Conservation (phyloP, 257 asterid genomes). For the Forsythia suspensa region DNA sequence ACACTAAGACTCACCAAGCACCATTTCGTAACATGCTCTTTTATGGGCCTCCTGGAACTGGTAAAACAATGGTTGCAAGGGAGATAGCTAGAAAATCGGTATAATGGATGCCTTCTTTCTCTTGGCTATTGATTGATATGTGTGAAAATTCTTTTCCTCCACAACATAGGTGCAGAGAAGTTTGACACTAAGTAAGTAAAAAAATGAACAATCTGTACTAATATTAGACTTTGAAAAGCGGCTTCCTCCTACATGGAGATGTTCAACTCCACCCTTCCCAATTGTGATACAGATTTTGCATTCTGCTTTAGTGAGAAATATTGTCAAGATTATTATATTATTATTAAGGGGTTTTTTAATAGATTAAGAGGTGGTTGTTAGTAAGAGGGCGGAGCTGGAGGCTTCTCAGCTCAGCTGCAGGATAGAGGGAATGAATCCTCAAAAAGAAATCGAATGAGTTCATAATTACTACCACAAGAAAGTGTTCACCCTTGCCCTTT, state of each 20-base stretch:
- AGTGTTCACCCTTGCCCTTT: not conserved
- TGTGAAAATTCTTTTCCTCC: conserved; percentile 1
- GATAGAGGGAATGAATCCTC: not conserved
- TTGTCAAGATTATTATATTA: too few species aligned
- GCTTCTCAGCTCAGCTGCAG: not conserved
- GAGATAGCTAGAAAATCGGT: conserved; percentile 98
- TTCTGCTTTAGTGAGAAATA: not conserved
- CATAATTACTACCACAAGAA: not conserved
- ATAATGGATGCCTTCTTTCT: conserved; percentile 13
- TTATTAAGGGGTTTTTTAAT: too few species aligned
- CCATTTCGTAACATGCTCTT: conserved; percentile 97
- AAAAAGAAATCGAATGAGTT: too few species aligned
- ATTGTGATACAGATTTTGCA: not conserved
- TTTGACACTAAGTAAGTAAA: not conserved
- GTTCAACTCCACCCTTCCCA: not conserved
- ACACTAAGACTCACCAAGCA: conserved; percentile 90
- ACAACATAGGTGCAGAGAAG: not conserved
- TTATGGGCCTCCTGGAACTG: conserved; percentile 98
- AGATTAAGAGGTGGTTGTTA: too few species aligned
- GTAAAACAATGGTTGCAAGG: conserved; percentile 98
- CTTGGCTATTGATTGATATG: not conserved
- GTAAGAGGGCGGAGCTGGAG: too few species aligned
- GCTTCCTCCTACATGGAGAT: not conserved
- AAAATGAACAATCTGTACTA: not conserved
- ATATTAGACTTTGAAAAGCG: not conserved